phyloP scores from a whole-genome alignment of 768 basidiomycete genomes.

The Polyporus arcularius region DNA sequence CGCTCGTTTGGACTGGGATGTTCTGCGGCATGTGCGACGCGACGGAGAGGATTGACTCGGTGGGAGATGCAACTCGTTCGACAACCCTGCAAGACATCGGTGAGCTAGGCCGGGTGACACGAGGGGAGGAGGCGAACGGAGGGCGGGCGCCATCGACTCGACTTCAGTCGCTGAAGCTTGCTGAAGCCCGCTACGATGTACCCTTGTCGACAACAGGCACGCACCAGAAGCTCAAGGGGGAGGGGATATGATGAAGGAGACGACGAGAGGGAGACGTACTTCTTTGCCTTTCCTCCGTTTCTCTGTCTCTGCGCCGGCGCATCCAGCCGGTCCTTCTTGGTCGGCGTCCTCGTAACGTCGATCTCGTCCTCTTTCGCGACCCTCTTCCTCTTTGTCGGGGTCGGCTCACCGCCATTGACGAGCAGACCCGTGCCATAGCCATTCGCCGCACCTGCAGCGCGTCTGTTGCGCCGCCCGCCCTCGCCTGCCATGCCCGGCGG shows the following conservation, averaged over 20 bases:
- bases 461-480: constrained; percentile 57
- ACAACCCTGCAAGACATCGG: constrained; percentile 37
- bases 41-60: constrained; percentile 73
- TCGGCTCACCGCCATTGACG: constrained; percentile 54
- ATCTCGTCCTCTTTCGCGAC: constrained; percentile 63
- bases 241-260: too few species aligned
- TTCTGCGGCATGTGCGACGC: constrained; percentile 57
- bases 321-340: constrained; percentile 58
- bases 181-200: neutral
- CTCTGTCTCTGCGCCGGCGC: constrained; percentile 39
- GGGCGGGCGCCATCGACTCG: neutral
- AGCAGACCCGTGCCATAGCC: constrained; percentile 49
- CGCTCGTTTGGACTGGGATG: constrained; percentile 30
- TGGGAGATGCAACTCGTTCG: constrained; percentile 68
- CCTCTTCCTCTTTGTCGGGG: constrained; percentile 67
- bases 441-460: constrained; percentile 39
- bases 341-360: constrained; percentile 60
- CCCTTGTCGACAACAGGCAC: neutral
- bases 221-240: constrained; percentile 2
- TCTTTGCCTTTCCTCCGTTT: constrained; percentile 61
- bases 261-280: constrained; percentile 41
- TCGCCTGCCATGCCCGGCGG: constrained; percentile 57
- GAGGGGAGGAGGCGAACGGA: neutral
- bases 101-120: neutral
- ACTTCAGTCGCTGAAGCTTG: too few species aligned